Conservation (phyloP, 2,329 filamentous ascomycete genomes). For the Calonectria pseudoturangicola region DNA sequence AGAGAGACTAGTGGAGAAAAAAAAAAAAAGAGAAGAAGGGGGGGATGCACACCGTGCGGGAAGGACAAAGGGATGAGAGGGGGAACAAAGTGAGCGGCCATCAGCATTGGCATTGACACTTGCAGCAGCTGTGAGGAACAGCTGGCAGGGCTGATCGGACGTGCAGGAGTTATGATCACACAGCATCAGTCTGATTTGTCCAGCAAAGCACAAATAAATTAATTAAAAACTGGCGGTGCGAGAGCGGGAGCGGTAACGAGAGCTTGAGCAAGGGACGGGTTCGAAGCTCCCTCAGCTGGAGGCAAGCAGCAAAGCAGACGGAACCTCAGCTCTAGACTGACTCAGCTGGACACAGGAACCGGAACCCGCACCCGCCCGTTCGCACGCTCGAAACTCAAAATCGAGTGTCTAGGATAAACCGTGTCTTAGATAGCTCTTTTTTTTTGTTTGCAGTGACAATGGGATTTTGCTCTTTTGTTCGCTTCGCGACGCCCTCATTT, state of each 20-base stretch:
- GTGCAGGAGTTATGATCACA: constrained; percentile 28
- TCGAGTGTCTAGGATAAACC: no score
- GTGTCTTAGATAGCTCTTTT: background rate
- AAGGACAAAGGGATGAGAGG: background rate
- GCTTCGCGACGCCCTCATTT: background rate
- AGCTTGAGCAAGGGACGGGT: background rate
- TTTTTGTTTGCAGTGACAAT: background rate
- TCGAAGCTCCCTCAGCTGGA: background rate
- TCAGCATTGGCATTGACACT: background rate
- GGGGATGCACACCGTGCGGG: constrained; percentile 47
- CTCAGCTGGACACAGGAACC: background rate
- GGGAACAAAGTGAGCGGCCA: background rate
- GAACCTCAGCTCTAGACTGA: constrained; percentile 2
- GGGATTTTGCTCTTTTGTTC: background rate
- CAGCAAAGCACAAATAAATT: constrained; percentile 30
- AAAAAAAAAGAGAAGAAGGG: constrained; percentile 17
- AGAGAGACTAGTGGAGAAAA: background rate
- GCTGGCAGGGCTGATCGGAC: constrained; percentile 27
- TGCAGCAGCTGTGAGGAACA: background rate
- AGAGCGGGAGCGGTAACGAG: constrained; percentile 19
- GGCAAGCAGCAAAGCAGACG: background rate
- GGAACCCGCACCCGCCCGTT: background rate
- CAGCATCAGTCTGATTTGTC: constrained; percentile 31
- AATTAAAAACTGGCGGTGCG: background rate
- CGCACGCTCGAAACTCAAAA: background rate